Evolutionary conservation across 352 stramenopile species (phyloP).

Genomic region (Pythium angustatum): DNA sequence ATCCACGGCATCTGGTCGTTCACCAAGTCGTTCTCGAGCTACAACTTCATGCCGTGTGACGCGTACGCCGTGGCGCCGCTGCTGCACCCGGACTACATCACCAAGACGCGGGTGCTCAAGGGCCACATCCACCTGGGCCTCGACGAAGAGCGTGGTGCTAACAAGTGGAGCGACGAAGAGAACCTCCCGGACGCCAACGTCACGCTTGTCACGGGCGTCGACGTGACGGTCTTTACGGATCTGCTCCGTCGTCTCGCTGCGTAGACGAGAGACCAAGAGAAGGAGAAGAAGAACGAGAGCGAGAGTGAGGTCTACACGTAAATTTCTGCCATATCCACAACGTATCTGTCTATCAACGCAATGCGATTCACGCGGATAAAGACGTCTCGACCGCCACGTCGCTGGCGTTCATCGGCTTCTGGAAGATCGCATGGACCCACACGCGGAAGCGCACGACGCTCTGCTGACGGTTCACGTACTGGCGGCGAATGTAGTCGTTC

Average conservation of each 20-base stretch:
- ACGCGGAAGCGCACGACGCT: constrained; percentile 86
- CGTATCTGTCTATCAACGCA: no score
- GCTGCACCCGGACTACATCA: constrained; percentile 57
- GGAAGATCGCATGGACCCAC: constrained; percentile 86
- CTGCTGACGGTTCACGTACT: constrained; percentile 88
- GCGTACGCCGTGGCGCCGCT: constrained; percentile 74
- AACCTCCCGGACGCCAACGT: constrained; percentile 46
- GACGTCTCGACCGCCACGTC: constrained; percentile 4
- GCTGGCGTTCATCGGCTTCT: constrained; percentile 53
- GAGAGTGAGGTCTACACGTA: no score
- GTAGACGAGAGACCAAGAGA: constrained; percentile 1
- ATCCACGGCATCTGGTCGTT: constrained; percentile 66
- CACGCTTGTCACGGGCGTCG: constrained; percentile 65
- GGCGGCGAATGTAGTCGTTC: constrained; percentile 85
- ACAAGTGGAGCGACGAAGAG: constrained; percentile 47
- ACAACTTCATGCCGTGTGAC: constrained; percentile 70
- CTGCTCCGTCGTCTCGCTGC: constrained; percentile 49
- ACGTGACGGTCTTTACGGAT: constrained; percentile 61
- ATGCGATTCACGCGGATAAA: not conserved
- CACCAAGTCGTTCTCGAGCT: constrained; percentile 44
- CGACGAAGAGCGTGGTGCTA: constrained; percentile 53
- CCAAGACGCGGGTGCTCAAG: constrained; percentile 37
- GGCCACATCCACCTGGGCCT: constrained; percentile 60
- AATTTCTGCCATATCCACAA: no score
- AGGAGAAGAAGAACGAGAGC: not conserved